A percentile compares a stretch with the other conserved stretches of the same genome.
Conservation (phyloP, 1,284 basidiomycete species). For the Ganoderma sinense region DNA sequence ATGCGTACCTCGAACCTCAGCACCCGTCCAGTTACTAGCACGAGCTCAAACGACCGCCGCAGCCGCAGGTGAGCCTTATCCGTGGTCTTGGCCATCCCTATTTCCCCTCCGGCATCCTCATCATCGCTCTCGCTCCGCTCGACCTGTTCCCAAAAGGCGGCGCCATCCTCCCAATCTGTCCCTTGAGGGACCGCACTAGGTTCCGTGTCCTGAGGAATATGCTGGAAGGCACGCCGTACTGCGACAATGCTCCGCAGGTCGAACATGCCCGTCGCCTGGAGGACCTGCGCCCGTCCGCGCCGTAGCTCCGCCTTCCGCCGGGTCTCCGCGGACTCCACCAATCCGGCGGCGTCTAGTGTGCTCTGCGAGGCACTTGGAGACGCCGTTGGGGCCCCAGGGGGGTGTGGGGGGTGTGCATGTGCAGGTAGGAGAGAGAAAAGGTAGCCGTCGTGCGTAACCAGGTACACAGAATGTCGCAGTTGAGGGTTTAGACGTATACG, state of each 20-base stretch:
- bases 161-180: slow-evolving; percentile 44
- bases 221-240: slow-evolving; percentile 69
- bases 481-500: slow-evolving; percentile 73
- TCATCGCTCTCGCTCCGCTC: slow-evolving; percentile 56
- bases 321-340: slow-evolving; percentile 41
- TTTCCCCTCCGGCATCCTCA: slow-evolving; percentile 74
- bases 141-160: slow-evolving; percentile 48
- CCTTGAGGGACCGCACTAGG: slow-evolving; percentile 36
- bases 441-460: slow-evolving; percentile 77
- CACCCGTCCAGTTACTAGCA: slow-evolving; percentile 72
- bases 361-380: not conserved
- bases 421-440: slow-evolving; percentile 67
- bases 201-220: slow-evolving; percentile 47
- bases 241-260: slow-evolving; percentile 73
- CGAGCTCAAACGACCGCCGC: slow-evolving; percentile 80
- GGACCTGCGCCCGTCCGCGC: slow-evolving; percentile 73
- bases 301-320: slow-evolving; percentile 61
- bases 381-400: slow-evolving; percentile 57
- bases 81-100: slow-evolving; percentile 49
- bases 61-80: slow-evolving; percentile 62
- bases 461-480: slow-evolving; percentile 68
- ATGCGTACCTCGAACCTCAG: slow-evolving; percentile 75
- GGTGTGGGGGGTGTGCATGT: slow-evolving; percentile 72
- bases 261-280: slow-evolving; percentile 67
- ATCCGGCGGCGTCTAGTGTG: slow-evolving; percentile 34